Evolutionary conservation across 1,284 basidiomycete species (phyloP).

Genomic region (Apiotrichum domesticum): DNA sequence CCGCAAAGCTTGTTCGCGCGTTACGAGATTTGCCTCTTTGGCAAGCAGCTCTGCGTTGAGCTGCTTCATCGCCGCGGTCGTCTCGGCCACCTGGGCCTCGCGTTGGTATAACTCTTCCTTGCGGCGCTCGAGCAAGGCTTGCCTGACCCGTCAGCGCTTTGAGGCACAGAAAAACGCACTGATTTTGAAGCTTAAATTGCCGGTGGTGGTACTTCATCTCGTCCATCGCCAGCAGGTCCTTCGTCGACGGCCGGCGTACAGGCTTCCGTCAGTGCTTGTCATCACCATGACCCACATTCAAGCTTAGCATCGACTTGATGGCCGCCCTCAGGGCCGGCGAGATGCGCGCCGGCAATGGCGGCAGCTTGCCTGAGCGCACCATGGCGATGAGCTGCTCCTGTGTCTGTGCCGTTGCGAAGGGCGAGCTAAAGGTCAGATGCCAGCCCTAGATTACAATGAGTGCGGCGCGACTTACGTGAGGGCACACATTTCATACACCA

Average conservation of each 20-base stretch:
- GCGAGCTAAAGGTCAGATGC: conserved; percentile 28
- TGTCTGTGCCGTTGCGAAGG: conserved; percentile 43
- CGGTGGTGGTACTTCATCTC: conserved; percentile 46
- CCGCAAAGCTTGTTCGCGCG: conserved; percentile 13
- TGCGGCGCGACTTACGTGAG: conserved; percentile 53
- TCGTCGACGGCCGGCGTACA: conserved; percentile 38
- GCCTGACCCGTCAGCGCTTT: conserved; percentile 15
- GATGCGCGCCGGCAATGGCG: conserved; percentile 36
- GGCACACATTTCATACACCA: conserved; percentile 92
- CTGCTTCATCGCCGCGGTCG: conserved; percentile 16
- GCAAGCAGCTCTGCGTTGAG: conserved; percentile 21
- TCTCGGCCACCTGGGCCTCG: conserved; percentile 30
- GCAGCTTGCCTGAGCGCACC: conserved; percentile 43
- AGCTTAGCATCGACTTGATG: conserved; percentile 42
- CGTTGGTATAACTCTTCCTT: conserved; percentile 54
- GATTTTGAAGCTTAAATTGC: conserved; percentile 43
- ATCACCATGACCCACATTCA: conserved; percentile 29
- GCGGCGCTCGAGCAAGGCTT: conserved; percentile 29
- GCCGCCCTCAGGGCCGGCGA: conserved; percentile 35
- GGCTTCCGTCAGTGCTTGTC: conserved; percentile 25
- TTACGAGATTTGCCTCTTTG: conserved; percentile 35
- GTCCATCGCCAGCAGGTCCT: conserved; percentile 42
- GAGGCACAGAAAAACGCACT: conserved; percentile 47
- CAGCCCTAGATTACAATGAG: background rate
- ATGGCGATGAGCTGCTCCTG: conserved; percentile 43